These are phyloP conservation scores for Pelagophyceae sp. DNA, from an alignment of 352 stramenopile genomes.

Conservation along the genomic window DNA sequence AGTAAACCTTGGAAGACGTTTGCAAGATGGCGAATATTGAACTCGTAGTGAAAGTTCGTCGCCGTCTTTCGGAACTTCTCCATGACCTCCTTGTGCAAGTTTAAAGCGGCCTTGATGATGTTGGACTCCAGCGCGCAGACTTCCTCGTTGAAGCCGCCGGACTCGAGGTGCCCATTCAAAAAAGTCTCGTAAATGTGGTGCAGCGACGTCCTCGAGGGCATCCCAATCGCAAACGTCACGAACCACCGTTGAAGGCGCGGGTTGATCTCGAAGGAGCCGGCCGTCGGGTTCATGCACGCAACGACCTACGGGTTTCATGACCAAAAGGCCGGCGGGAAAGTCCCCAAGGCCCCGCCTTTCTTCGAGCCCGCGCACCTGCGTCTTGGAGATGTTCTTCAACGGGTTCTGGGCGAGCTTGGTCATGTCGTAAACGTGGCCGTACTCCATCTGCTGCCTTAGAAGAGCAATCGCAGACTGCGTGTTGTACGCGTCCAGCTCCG, in stretches of 20 bases:
- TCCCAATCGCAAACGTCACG: constrained; percentile 85
- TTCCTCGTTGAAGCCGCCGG: constrained; percentile 65
- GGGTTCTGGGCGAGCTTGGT: constrained; percentile 70
- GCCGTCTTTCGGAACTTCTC: constrained; percentile 84
- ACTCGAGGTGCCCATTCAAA: constrained; percentile 77
- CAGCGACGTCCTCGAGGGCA: constrained; percentile 80
- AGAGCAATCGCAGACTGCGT: constrained; percentile 87
- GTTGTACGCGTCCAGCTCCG: constrained; percentile 87
- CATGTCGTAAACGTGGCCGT: constrained; percentile 86
- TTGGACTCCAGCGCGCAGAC: constrained; percentile 72
- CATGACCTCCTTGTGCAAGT: constrained; percentile 74
- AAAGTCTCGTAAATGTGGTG: constrained; percentile 93
- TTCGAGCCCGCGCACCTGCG: too few species aligned
- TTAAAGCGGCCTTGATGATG: constrained; percentile 83
- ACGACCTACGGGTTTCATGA: too few species aligned
- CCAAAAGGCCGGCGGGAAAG: too few species aligned
- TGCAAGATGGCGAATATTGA: constrained; percentile 87
- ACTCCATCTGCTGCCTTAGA: constrained; percentile 88
- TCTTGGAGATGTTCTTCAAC: constrained; percentile 78
- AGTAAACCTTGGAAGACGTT: constrained; percentile 93
- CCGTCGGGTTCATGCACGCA: constrained; percentile 87
- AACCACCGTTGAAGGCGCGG: constrained; percentile 87
- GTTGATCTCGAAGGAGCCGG: constrained; percentile 83
- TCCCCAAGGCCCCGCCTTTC: too few species aligned
- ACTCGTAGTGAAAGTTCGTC: constrained; percentile 94